Percentiles rank a stretch among this genome's conserved stretches.
phyloP scores from a whole-genome alignment of 2,329 filamentous ascomycete species.

The Dactylellina sp. region DNA sequence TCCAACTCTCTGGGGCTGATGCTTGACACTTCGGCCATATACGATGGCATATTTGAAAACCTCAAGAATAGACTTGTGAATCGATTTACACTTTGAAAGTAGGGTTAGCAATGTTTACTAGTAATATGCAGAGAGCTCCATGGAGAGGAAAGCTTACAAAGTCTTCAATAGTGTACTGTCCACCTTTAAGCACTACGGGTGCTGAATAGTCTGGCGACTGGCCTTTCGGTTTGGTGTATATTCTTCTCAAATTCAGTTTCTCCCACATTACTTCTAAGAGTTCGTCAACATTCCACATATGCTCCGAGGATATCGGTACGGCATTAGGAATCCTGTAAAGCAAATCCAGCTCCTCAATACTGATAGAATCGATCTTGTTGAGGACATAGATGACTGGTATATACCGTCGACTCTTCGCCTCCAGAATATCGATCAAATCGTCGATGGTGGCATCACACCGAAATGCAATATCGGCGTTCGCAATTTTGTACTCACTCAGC shows the following conservation, averaged over 20 bases:
- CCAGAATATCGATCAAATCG: conserved; percentile 93
- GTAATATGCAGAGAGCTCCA: conserved; percentile 16
- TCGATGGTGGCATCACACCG: conserved; percentile 97
- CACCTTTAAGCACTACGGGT: conserved; percentile 87
- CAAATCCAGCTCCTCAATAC: conserved; percentile 95
- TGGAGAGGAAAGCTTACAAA: conserved; percentile 79
- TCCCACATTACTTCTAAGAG: conserved; percentile 99
- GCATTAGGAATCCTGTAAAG: conserved; percentile 96
- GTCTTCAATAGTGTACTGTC: conserved; percentile 90
- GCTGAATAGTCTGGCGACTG: conserved; percentile 90
- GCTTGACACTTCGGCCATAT: conserved; percentile 97
- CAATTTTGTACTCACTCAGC: conserved; percentile 96
- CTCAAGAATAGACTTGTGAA: conserved; percentile 95
- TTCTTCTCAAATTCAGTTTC: conserved; percentile 86
- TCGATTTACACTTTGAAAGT: conserved; percentile 87
- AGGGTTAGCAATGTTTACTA: conserved; percentile 64
- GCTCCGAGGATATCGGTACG: conserved; percentile 95
- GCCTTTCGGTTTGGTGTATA: conserved; percentile 99
- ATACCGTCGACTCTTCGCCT: conserved; percentile 93
- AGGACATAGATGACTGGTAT: conserved; percentile 99
- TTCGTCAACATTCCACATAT: conserved; percentile 98
- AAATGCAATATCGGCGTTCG: conserved; percentile 96
- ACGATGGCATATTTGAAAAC: conserved; percentile 96
- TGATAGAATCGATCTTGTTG: conserved; percentile 99
- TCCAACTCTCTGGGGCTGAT: conserved; percentile 96